A percentile compares a stretch with the other conserved stretches of the same genome.
Conservation (phyloP, 768 basidiomycete species). For the Rhodotorula diobovata region DNA sequence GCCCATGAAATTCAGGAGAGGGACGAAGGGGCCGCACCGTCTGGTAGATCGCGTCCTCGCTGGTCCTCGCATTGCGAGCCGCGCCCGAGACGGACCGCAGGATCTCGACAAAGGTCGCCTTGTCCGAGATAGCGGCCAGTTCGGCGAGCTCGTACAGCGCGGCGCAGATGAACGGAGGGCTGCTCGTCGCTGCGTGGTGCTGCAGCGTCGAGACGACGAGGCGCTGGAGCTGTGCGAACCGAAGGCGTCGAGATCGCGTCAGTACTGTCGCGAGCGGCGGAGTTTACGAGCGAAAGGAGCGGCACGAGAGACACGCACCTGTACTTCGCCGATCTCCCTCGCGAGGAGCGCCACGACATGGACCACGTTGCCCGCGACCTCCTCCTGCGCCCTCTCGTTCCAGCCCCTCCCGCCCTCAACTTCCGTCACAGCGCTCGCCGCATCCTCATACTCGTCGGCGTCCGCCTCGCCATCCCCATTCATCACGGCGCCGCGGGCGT, state of each 20-base stretch:
- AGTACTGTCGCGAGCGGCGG: background rate
- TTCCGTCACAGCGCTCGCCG: background rate
- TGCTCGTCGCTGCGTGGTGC: background rate
- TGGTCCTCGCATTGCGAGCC: background rate
- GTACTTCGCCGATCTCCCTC: background rate
- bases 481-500: background rate
- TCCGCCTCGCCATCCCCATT: background rate
- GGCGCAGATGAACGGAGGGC: background rate
- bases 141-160: background rate
- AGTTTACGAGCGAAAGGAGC: too few relatives aligned
- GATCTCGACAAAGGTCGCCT: background rate
- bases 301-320: background rate
- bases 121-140: background rate
- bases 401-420: background rate
- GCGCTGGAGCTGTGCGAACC: constrained; percentile 3
- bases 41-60: background rate
- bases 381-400: background rate
- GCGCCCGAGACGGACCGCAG: background rate
- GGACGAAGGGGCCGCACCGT: background rate
- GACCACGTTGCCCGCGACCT: background rate
- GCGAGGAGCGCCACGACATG: background rate
- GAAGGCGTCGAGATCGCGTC: background rate
- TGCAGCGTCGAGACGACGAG: background rate
- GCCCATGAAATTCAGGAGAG: too few relatives aligned
- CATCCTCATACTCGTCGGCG: background rate